These are phyloP conservation scores for Arachnomyces sp. DNA, from an alignment of 2,329 filamentous ascomycete species.

Conservation along the genomic window DNA sequence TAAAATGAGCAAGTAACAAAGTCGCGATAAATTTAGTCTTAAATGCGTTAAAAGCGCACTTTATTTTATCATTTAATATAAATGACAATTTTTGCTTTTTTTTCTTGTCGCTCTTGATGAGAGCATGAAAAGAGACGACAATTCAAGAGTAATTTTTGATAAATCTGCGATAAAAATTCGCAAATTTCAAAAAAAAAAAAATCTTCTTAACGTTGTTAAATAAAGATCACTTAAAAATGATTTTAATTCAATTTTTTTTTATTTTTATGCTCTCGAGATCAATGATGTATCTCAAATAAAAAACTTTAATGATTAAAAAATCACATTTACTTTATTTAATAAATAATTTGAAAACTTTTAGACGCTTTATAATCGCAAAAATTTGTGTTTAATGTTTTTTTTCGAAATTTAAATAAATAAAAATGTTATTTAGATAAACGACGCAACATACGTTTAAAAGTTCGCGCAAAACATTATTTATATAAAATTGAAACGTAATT, in stretches of 20 bases:
- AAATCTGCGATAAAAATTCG: no score
- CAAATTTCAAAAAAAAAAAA: no score
- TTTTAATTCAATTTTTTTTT: constrained; percentile 12
- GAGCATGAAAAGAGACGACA: constrained; percentile 9
- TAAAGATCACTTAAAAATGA: constrained; percentile 18
- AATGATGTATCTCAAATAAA: constrained; percentile 14
- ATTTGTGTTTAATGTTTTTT: constrained; percentile 8
- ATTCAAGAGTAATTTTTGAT: constrained; percentile 15
- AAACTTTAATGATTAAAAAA: constrained; percentile 6
- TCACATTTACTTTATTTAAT: constrained; percentile 9
- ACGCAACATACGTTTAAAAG: no score
- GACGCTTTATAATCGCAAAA: constrained; percentile 1
- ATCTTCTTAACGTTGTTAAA: no score
- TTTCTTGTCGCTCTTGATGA: constrained; percentile 8
- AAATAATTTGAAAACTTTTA: constrained; percentile 5
- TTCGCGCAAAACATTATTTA: no score
- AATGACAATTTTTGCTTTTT: background rate
- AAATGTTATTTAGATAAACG: no score
- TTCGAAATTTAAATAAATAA: constrained; percentile 3
- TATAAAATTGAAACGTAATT: constrained; percentile 12
- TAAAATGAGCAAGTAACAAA: constrained; percentile 15
- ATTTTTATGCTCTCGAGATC: constrained; percentile 10
- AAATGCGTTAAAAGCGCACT: constrained; percentile 8
- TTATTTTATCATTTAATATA: constrained; percentile 8
- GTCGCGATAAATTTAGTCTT: constrained; percentile 13